Conservation (phyloP, 1,139 yeast species). For the Suhomyces anneliseae region DNA sequence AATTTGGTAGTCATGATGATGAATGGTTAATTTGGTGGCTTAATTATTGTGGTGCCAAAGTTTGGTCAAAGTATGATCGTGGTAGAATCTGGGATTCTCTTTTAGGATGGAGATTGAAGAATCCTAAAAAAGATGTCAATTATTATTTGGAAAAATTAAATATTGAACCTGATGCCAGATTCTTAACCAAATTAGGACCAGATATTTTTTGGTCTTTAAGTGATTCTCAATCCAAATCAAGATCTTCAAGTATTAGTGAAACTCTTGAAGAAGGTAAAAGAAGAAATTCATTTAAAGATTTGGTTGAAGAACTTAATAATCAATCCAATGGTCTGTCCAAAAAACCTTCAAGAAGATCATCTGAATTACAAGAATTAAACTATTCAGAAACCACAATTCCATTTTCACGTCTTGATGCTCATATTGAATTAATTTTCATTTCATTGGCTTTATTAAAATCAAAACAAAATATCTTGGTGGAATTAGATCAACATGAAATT, state of each 20-base stretch:
- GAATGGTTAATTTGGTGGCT: slow-evolving; percentile 97
- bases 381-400: slow-evolving; percentile 36
- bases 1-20: slow-evolving; percentile 66
- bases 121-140: slow-evolving; percentile 30
- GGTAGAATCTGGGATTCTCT: slow-evolving; percentile 89
- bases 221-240: slow-evolving; percentile 7
- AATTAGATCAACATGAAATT: slow-evolving; percentile 87
- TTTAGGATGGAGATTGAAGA: slow-evolving; percentile 71
- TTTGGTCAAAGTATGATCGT: slow-evolving; percentile 76
- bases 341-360: slow-evolving; percentile 16
- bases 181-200: slow-evolving; percentile 40
- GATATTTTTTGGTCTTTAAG: slow-evolving; percentile 45
- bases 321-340: slow-evolving; percentile 12
- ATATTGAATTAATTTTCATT: slow-evolving; percentile 72
- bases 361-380: neutral
- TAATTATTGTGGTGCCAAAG: slow-evolving; percentile 88
- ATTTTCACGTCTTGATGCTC: slow-evolving; percentile 72
- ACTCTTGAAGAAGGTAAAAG: slow-evolving; percentile 5
- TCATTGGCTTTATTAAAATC: slow-evolving; percentile 79
- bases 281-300: slow-evolving; percentile 33
- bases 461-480: slow-evolving; percentile 74
- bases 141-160: slow-evolving; percentile 38
- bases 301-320: slow-evolving; percentile 30
- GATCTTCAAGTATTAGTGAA: slow-evolving; percentile 6
- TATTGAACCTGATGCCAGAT: slow-evolving; percentile 18